phyloP scores from a whole-genome alignment of 2,329 filamentous ascomycete genomes.

The Aspergillus sp. region DNA sequence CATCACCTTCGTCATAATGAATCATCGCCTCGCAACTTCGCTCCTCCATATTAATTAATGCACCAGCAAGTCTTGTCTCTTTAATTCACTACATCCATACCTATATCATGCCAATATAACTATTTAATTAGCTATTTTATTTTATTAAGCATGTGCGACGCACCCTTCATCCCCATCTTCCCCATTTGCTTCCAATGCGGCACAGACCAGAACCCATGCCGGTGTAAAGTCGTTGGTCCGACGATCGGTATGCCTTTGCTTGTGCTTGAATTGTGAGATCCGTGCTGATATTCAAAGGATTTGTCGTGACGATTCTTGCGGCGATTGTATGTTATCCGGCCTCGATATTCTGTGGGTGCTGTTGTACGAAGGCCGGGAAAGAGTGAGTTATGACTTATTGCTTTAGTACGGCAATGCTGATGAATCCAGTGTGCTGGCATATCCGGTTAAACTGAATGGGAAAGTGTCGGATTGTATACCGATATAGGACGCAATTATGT shows the following conservation, averaged over 20 bases:
- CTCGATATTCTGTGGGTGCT: slow-evolving; percentile 58
- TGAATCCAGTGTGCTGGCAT: slow-evolving; percentile 48
- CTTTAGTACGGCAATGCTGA: neutral
- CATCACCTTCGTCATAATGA: neutral
- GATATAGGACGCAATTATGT: slow-evolving; percentile 12
- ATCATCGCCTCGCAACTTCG: neutral
- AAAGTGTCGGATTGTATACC: slow-evolving; percentile 52
- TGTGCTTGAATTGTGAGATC: neutral
- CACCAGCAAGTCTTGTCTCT: too few species aligned
- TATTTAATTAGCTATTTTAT: too few species aligned
- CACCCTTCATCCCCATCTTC: slow-evolving; percentile 49
- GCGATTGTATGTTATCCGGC: slow-evolving; percentile 59
- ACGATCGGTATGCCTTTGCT: slow-evolving; percentile 45
- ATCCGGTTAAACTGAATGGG: slow-evolving; percentile 54
- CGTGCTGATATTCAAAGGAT: slow-evolving; percentile 30
- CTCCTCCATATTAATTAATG: neutral
- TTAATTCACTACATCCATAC: neutral
- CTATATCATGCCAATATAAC: neutral
- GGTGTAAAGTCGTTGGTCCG: slow-evolving; percentile 57
- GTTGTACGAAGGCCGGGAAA: slow-evolving; percentile 54
- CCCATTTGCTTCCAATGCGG: slow-evolving; percentile 57
- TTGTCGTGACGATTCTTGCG: slow-evolving; percentile 48
- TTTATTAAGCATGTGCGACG: slow-evolving; percentile 30
- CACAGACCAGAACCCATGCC: slow-evolving; percentile 58
- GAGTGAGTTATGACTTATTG: slow-evolving; percentile 41